phyloP scores from a whole-genome alignment of 768 basidiomycete species.

The Clitopilus hobsonii region DNA sequence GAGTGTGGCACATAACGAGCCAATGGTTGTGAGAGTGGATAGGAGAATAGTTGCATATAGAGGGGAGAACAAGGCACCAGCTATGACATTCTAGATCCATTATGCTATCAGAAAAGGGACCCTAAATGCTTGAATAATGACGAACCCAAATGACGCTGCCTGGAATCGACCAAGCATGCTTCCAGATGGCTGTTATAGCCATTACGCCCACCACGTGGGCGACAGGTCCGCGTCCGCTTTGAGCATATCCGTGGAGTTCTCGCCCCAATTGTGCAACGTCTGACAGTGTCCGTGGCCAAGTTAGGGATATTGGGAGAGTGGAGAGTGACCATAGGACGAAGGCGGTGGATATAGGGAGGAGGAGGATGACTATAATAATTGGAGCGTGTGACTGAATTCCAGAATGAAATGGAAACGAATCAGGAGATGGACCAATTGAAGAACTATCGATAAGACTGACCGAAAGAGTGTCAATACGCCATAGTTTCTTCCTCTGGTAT shows the following conservation, averaged over 20 bases:
- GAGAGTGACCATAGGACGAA: slow-evolving; percentile 69
- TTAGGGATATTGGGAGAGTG: slow-evolving; percentile 70
- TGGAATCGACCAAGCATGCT: slow-evolving; percentile 96
- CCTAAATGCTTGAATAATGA: slow-evolving; percentile 7
- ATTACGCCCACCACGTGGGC: slow-evolving; percentile 82
- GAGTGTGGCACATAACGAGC: slow-evolving; percentile 76
- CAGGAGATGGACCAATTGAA: slow-evolving; percentile 3
- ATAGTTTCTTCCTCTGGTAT: slow-evolving; percentile 19
- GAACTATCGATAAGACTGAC: slow-evolving; percentile 19
- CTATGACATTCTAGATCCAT: slow-evolving; percentile 74
- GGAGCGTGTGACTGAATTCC: slow-evolving; percentile 30
- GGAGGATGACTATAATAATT: slow-evolving; percentile 40
- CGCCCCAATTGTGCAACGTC: slow-evolving; percentile 74
- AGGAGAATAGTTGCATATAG: slow-evolving; percentile 76
- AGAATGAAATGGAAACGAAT: slow-evolving; percentile 2
- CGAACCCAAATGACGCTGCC: slow-evolving; percentile 89
- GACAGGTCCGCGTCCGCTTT: slow-evolving; percentile 57
- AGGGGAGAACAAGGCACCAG: slow-evolving; percentile 83
- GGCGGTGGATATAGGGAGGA: slow-evolving; percentile 64
- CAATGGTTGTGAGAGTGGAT: slow-evolving; percentile 81
- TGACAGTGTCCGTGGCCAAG: slow-evolving; percentile 71
- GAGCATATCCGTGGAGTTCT: slow-evolving; percentile 75
- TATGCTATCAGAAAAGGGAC: slow-evolving; percentile 7
- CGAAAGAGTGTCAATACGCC: slow-evolving; percentile 22
- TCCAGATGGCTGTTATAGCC: slow-evolving; percentile 85